These are phyloP conservation scores for Scheffersomyces titani DNA, from an alignment of 1,139 yeast genomes.

Conservation along the genomic window DNA sequence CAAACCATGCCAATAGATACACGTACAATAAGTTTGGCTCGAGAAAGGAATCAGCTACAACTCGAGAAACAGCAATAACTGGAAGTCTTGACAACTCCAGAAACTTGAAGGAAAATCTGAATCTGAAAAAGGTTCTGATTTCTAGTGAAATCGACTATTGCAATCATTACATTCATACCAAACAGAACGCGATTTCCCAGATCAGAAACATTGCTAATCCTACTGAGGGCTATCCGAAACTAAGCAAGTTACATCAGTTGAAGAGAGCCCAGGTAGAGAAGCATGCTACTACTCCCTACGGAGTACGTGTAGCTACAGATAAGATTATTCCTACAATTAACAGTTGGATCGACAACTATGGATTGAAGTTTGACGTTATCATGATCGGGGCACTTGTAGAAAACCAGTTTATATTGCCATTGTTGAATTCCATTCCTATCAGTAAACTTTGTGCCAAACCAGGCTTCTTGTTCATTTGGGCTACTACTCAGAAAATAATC, in stretches of 20 bases:
- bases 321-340: constrained; percentile 58
- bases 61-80: not conserved
- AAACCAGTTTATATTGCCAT: constrained; percentile 62
- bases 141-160: constrained; percentile 60
- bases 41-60: constrained; percentile 1
- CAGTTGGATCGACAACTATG: constrained; percentile 58
- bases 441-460: constrained; percentile 78
- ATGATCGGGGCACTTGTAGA: constrained; percentile 88
- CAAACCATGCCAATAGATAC: constrained; percentile 4
- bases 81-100: not conserved
- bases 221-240: constrained; percentile 82
- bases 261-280: constrained; percentile 51
- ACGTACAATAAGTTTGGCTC: constrained; percentile 12
- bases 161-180: constrained; percentile 65
- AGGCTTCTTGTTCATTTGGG: constrained; percentile 85
- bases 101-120: not conserved
- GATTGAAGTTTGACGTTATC: constrained; percentile 78
- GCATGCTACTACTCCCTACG: constrained; percentile 65
- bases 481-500: constrained; percentile 68
- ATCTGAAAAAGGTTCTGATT: not conserved
- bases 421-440: constrained; percentile 66
- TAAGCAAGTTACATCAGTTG: constrained; percentile 64
- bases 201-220: constrained; percentile 67
- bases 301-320: constrained; percentile 54
- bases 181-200: constrained; percentile 56